These are phyloP conservation scores for Huntiella omanensis DNA, from an alignment of 2,329 filamentous ascomycete genomes.

Conservation along the genomic window DNA sequence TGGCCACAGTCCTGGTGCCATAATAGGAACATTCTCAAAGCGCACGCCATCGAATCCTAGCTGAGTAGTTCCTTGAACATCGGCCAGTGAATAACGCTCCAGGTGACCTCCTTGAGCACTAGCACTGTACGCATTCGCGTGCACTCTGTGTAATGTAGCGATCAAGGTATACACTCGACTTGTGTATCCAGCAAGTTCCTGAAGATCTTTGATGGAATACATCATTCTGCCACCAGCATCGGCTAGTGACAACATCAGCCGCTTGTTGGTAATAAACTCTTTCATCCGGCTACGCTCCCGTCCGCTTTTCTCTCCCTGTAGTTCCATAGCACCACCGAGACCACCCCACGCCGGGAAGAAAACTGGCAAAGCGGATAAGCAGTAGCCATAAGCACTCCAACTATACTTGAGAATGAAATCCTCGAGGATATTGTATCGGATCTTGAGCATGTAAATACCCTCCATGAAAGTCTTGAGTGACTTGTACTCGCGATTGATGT, in stretches of 20 bases:
- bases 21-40: conserved; percentile 80
- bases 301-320: conserved; percentile 33
- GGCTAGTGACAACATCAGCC: conserved; percentile 89
- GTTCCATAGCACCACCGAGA: conserved; percentile 52
- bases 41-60: conserved; percentile 89
- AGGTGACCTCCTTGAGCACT: conserved; percentile 45
- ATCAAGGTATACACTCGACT: conserved; percentile 91
- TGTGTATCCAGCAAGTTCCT: conserved; percentile 88
- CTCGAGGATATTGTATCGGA: conserved; percentile 95
- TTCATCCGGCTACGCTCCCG: conserved; percentile 81
- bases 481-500: conserved; percentile 80
- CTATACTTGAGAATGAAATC: conserved; percentile 97
- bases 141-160: conserved; percentile 80
- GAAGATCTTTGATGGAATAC: conserved; percentile 98
- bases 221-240: conserved; percentile 97
- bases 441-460: conserved; percentile 91
- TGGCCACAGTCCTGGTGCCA: conserved; percentile 75
- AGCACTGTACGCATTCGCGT: conserved; percentile 71
- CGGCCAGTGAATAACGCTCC: conserved; percentile 75
- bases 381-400: conserved; percentile 94
- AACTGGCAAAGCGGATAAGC: conserved; percentile 79
- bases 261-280: conserved; percentile 97
- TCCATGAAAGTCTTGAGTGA: conserved; percentile 96
- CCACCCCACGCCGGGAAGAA: conserved; percentile 93
- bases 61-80: conserved; percentile 84